These are phyloP conservation scores for Mortierella sp. DNA, from an alignment of 371 early-diverging fungal genomes.

Conservation along the genomic window DNA sequence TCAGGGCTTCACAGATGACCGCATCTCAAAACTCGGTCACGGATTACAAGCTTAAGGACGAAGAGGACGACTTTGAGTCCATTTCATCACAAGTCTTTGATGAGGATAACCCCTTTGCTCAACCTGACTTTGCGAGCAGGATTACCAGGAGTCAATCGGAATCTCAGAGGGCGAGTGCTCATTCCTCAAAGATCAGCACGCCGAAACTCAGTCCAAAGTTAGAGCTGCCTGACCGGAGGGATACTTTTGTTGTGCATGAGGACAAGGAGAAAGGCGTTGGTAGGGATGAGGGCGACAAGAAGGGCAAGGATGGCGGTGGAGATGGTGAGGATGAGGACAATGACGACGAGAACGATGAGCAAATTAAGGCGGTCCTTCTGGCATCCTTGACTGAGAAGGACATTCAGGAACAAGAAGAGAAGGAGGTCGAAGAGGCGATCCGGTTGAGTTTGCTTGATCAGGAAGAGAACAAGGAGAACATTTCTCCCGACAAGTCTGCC, in stretches of 20 bases:
- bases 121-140: not conserved
- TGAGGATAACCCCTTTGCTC: not conserved
- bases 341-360: constrained; percentile 29
- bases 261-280: constrained; percentile 3
- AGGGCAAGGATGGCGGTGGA: not conserved
- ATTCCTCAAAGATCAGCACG: not conserved
- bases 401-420: constrained; percentile 31
- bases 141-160: not conserved
- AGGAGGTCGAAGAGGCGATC: constrained; percentile 40
- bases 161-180: not conserved
- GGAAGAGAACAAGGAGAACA: constrained; percentile 53
- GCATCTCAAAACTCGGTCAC: constrained; percentile 18
- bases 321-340: not conserved
- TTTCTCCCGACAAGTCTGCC: constrained; percentile 33
- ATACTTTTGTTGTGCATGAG: not conserved
- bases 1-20: constrained; percentile 34
- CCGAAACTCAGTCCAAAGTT: not conserved
- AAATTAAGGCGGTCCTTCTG: constrained; percentile 23
- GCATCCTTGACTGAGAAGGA: constrained; percentile 30
- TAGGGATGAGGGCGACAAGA: not conserved
- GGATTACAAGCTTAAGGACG: not conserved
- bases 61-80: not conserved
- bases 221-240: not conserved
- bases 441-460: constrained; percentile 33
- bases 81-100: not conserved